Percentiles rank a stretch among this genome's conserved stretches.
Evolutionary conservation across 140 eudicot species (phyloP).

Genomic region (Senecio squalidus): DNA sequence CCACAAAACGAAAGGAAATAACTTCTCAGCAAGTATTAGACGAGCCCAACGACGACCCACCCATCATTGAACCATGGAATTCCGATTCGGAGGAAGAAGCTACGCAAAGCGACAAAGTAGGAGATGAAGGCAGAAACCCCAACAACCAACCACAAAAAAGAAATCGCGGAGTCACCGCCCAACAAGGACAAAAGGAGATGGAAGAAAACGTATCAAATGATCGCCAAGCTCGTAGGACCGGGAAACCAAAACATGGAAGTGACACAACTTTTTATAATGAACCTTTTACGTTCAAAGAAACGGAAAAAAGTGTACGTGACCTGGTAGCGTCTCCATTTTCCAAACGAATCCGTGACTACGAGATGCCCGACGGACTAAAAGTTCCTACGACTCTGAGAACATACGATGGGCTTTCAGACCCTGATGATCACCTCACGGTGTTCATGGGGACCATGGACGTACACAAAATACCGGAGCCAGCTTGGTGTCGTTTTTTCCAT

Average conservation of each 20-base stretch:
- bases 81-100: background rate
- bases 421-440: background rate
- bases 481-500: background rate
- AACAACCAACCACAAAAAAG: background rate
- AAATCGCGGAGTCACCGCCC: background rate
- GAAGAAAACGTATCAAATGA: background rate
- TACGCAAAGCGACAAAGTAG: background rate
- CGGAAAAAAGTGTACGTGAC: background rate
- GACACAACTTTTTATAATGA: background rate
- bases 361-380: background rate
- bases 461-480: background rate
- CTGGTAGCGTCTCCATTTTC: background rate
- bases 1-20: background rate
- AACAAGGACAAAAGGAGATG: background rate
- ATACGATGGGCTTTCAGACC: background rate
- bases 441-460: background rate
- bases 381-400: background rate
- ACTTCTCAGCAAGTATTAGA: background rate
- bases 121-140: background rate
- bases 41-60: background rate
- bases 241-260: background rate
- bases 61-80: background rate
- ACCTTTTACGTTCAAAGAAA: background rate
- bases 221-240: background rate
- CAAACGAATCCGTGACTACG: background rate